These are phyloP conservation scores for Naematelia encephala DNA, from an alignment of 768 basidiomycete genomes.

Conservation along the genomic window DNA sequence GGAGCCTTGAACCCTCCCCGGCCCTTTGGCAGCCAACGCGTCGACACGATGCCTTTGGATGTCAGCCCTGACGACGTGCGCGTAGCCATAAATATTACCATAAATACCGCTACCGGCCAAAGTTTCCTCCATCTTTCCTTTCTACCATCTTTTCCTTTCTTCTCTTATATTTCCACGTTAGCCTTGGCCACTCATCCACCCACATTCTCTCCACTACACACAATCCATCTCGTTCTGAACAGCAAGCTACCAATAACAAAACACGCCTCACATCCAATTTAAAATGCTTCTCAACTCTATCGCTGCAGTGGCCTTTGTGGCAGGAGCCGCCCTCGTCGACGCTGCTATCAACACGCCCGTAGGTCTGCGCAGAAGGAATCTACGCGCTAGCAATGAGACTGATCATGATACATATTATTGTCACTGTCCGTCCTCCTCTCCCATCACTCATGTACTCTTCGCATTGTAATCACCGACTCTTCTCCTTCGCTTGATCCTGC, in stretches of 20 bases:
- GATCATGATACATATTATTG: background rate
- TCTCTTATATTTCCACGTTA: constrained; percentile 6
- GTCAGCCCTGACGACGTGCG: no score
- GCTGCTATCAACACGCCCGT: background rate
- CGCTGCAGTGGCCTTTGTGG: background rate
- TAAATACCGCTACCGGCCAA: no score
- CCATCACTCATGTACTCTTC: background rate
- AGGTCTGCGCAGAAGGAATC: background rate
- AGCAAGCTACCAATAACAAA: background rate
- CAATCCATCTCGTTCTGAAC: background rate
- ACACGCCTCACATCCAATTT: constrained; percentile 20
- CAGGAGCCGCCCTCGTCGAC: background rate
- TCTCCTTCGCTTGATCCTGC: no score
- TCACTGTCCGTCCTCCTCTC: background rate
- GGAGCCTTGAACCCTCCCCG: no score
- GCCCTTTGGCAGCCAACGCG: no score
- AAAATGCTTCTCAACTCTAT: constrained; percentile 9
- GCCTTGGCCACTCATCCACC: background rate
- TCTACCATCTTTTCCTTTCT: constrained; percentile 8
- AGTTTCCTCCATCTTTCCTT: constrained; percentile 6
- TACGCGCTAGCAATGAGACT: background rate
- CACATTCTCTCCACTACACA: constrained; percentile 2
- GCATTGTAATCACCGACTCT: no score
- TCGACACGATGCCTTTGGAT: no score
- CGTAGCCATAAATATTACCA: no score